Evolutionary conservation across 495 filamentous ascomycete genomes (phyloP), one percentile per base, ranked within the genome.

Genomic region (Neurospora tetraspora): DNA sequence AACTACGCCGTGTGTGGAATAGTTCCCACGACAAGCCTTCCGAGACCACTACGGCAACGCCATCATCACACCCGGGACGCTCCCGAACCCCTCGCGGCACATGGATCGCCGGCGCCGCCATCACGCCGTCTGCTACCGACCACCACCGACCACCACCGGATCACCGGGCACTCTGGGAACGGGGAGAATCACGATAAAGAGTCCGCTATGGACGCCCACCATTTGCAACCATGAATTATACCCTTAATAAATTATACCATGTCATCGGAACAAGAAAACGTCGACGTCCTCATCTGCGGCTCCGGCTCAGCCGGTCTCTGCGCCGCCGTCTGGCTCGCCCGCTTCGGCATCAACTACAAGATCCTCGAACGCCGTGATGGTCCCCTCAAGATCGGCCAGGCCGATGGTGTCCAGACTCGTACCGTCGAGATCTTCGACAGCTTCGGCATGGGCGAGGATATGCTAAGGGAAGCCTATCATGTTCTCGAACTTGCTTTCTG

Each of bases 401-500:
- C 93, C 1, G 93, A 95, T 70, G 93, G 93, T 1, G 86, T 94
- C 12, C 93, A 96, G 80, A 90, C 89, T 72, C 91, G 93, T 2
- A 93, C 92, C 1, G 88, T 94, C 11, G 93, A 96, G 77, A 89
- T 96, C 59, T 91, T 94, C 70, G 91, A 96, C 74, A 90, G 88
- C 39, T 93, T 94, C 65, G 91, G 91, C 0, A 81, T 95, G 14
- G 85, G 87, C 0, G 91, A 94, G 71, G 86, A 89, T 43, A 77
- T 94, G 36, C 85, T 94, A n/a, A 85, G 86, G 14, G 91, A 94
- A 75, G 85, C 89, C 0, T 93, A 91, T 72, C 91, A 92, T 77
- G 87, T 91, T 20, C 80, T 90, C 4, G 93, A 94, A 81, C 85
- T 89, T 0, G 82, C 82, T 1, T 92, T 92, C 74, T 93, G 90